Conservation (phyloP, 768 basidiomycete genomes). For the Russula sp. region DNA sequence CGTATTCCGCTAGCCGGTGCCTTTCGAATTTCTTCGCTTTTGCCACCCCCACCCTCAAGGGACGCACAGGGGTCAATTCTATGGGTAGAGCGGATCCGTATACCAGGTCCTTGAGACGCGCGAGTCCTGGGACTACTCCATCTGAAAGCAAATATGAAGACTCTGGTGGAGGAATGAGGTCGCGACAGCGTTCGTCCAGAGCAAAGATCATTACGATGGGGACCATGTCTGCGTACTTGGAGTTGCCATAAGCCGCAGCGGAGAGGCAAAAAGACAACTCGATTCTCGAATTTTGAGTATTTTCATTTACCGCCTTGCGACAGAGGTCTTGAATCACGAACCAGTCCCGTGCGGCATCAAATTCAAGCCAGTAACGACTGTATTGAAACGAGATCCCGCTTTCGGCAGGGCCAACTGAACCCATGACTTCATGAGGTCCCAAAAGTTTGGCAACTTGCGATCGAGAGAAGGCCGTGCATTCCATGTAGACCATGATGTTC, state of each 20-base stretch:
- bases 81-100: neutral
- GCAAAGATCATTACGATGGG: neutral
- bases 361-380: neutral
- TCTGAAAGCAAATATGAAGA: neutral
- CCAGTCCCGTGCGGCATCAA: neutral
- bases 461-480: neutral
- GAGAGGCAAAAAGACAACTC: neutral
- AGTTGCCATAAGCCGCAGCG: neutral
- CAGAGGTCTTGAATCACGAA: neutral
- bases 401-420: neutral
- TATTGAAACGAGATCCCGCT: neutral
- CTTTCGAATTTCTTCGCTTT: neutral
- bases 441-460: neutral
- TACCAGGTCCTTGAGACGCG: neutral
- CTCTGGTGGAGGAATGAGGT: neutral
- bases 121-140: neutral
- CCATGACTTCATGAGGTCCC: constrained; percentile 1
- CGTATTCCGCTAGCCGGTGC: neutral
- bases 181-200: neutral
- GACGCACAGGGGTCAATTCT: neutral
- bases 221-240: neutral
- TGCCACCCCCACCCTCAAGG: neutral
- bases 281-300: neutral
- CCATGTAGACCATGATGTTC: neutral
- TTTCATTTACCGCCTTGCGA: neutral